phyloP scores from a whole-genome alignment of 2,329 filamentous ascomycete genomes.

The Diaporthe caulivora region DNA sequence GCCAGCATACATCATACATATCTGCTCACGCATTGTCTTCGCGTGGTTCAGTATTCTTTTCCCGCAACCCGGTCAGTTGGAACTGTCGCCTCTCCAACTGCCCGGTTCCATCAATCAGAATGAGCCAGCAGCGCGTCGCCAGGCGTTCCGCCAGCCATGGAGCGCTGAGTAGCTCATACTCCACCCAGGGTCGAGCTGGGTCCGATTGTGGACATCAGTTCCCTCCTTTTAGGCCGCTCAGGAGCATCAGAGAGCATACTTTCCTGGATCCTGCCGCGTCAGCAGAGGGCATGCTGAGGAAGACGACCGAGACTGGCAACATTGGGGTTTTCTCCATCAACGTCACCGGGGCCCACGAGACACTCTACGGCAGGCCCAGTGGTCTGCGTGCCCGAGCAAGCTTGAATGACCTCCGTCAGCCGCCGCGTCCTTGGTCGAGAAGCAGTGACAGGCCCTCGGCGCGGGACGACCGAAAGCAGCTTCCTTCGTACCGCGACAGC shows the following conservation, averaged over 20 bases:
- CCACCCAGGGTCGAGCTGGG: slow-evolving; percentile 44
- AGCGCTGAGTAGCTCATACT: slow-evolving; percentile 52
- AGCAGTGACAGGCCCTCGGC: slow-evolving; percentile 49
- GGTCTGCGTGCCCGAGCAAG: slow-evolving; percentile 47
- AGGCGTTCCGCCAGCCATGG: slow-evolving; percentile 56
- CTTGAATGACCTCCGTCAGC: slow-evolving; percentile 47
- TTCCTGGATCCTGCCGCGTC: slow-evolving; percentile 64
- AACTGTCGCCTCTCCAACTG: not conserved
- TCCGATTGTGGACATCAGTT: slow-evolving; percentile 28
- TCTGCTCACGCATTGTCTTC: slow-evolving; percentile 32
- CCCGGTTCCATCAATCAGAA: slow-evolving; percentile 1
- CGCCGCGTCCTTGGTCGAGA: slow-evolving; percentile 47
- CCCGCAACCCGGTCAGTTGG: slow-evolving; percentile 17
- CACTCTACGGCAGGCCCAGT: slow-evolving; percentile 47
- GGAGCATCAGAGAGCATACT: slow-evolving; percentile 58
- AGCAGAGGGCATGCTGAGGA: slow-evolving; percentile 75
- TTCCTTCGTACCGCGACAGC: slow-evolving; percentile 64
- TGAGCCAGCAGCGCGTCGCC: slow-evolving; percentile 39
- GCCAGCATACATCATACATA: slow-evolving; percentile 34
- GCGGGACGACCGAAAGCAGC: slow-evolving; percentile 57
- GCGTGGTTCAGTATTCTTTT: slow-evolving; percentile 36
- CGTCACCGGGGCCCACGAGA: slow-evolving; percentile 58
- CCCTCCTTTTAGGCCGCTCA: slow-evolving; percentile 54
- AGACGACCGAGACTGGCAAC: slow-evolving; percentile 75
- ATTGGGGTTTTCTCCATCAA: slow-evolving; percentile 72